Evolutionary conservation across 129 eudicot species (phyloP), one percentile per base, ranked within the genome.

Genomic region (Smallanthus sonchifolius): DNA sequence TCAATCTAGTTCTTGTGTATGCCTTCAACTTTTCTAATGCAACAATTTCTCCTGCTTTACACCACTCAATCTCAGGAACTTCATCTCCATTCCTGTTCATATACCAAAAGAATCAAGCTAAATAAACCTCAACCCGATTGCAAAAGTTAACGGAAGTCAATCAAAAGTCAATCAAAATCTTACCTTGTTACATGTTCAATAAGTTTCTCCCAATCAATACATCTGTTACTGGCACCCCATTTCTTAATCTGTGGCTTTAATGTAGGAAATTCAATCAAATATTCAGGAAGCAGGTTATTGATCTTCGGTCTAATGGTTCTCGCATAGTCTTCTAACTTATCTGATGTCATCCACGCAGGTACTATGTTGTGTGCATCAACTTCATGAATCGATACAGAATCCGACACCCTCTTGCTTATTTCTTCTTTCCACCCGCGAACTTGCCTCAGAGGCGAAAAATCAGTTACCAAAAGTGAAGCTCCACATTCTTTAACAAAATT

Each of bases 361-460:
- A 91, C 97, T 59, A 95, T 83, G 77, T 95, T 95, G 85, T 95
- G 99, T 36, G 99, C 88, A 79, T 95, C 99, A 45, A 95, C 97
- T 85, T 95, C 99, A 76, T 95, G 99, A 75, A 95, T 77, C 2
- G 96, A 77, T 45, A 95, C 89, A 36, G 87, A 86, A 70, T 79
- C 90, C 69, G 81, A 40, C 37, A 88, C 92, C 77, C 80, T 79
- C 72, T 85, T 80, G 72, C 77, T 78, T n/a, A 95, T 79, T 64
- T 87, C 91, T 70, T 87, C 91, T 80, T 95, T 95, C 92, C 89
- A 91, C 13, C 84, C 81, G 24, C 87, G 77, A 77, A 88, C 92
- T 77, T 91, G 90, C 62, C 99, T 68, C 52, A 95, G 55, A 2
- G 99, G 99, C 43, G 97, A 86, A 79, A 95, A 95, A 57, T 95